Base-by-base conservation (phyloP, 345 rosid species). In the Lenwebbia sp. region DNA sequence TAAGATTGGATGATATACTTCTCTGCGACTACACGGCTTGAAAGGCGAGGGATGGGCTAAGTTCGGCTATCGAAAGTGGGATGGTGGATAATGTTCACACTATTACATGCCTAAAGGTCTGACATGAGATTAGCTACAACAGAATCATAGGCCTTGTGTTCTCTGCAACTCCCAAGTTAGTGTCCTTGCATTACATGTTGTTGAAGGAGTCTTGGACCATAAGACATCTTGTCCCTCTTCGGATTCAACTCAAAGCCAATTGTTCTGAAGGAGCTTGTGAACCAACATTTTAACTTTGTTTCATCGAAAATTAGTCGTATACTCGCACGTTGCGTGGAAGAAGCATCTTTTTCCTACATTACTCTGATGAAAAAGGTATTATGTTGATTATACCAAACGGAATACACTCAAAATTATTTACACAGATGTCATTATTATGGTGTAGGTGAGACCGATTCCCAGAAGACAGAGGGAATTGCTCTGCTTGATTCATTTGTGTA, bases 401-500 rank as follows among this genome's bases (percentile, higher is more conserved):
- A 55, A 23, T 55, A 23, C 10, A 55, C 60, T 5, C 60, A 23
- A 55, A 9, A 55, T 23, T 55, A 23, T 55, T 55, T 23, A 23
- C 23, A 23, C n/a, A 4, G 41, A n/a, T 30, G 60, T 14, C 49
- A 56, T 56, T 50, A 44, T 23, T 3, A 0, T 41, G 40, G 57
- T 55, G 60, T 9, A 54, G 60, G n/a, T 3, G 60, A 55, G n/a
- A 55, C 60, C 60, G 88, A 88, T 84, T 54, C 78, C 54, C 6
- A 57, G 70, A 88, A 86, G 88, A 86, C 15, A 82, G 87, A 88
- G 10, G 84, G 87, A 25, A 76, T 25, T 41, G 84, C 44, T 33
- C 62, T 88, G 8, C 37, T 85, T 44, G 55, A 88, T 17, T 86
- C 82, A 56, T 90, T 86, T 86, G 88, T 89, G 51, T 85, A 89